phyloP scores from a whole-genome alignment of 1,284 basidiomycete genomes.

The Ustilago loliicola region DNA sequence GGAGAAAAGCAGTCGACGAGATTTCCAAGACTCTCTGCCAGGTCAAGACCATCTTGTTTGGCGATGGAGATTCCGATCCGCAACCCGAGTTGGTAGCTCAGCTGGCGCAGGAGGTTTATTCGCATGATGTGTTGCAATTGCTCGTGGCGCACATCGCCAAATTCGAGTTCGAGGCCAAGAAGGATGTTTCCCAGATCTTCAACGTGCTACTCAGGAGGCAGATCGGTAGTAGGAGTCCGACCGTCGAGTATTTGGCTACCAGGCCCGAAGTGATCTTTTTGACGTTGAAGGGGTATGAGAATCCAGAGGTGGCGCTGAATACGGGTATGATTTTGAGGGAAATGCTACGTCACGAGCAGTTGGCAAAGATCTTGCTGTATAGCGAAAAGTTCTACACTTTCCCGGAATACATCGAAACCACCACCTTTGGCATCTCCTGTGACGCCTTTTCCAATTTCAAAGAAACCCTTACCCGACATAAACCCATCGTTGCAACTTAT shows the following conservation, averaged over 20 bases:
- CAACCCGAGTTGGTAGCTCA: slow-evolving; percentile 77
- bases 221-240: slow-evolving; percentile 91
- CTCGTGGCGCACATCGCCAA: slow-evolving; percentile 85
- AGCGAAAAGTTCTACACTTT: slow-evolving; percentile 94
- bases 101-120: slow-evolving; percentile 94
- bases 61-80: slow-evolving; percentile 83
- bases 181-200: slow-evolving; percentile 97
- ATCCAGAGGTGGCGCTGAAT: slow-evolving; percentile 94
- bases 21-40: slow-evolving; percentile 88
- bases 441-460: slow-evolving; percentile 95
- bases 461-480: slow-evolving; percentile 86
- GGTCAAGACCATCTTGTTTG: slow-evolving; percentile 86
- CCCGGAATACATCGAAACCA: slow-evolving; percentile 95
- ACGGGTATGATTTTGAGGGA: slow-evolving; percentile 98
- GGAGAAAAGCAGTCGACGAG: slow-evolving; percentile 82
- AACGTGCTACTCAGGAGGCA: slow-evolving; percentile 93
- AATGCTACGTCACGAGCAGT: slow-evolving; percentile 92
- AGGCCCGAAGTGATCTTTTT: slow-evolving; percentile 91
- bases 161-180: slow-evolving; percentile 92
- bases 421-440: slow-evolving; percentile 97
- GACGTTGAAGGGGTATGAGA: slow-evolving; percentile 83
- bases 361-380: slow-evolving; percentile 90
- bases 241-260: slow-evolving; percentile 89
- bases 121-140: slow-evolving; percentile 84
- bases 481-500: slow-evolving; percentile 95